Percentiles rank a stretch among this genome's conserved stretches.
Evolutionary conservation across 1,284 basidiomycete species (phyloP).

Genomic region (Termitomyces sp.): DNA sequence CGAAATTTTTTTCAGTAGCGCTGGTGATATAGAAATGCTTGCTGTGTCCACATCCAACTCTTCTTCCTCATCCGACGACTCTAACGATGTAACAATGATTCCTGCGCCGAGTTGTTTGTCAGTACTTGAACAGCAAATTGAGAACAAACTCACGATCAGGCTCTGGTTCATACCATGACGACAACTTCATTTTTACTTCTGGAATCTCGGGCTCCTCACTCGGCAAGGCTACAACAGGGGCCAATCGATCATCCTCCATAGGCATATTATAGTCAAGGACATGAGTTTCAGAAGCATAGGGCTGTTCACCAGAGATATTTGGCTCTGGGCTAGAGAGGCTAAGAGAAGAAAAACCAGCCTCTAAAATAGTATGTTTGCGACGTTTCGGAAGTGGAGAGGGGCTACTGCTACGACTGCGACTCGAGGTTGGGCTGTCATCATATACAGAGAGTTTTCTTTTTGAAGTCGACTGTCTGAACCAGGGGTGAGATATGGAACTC

Average conservation of each 20-base stretch:
- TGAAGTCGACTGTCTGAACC: conserved; percentile 41
- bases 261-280: conserved; percentile 12
- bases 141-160: conserved; percentile 50
- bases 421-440: conserved; percentile 16
- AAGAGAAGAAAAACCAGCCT: conserved; percentile 53
- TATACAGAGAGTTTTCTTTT: conserved; percentile 42
- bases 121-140: conserved; percentile 1
- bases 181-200: conserved; percentile 56
- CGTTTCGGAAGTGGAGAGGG: conserved; percentile 38
- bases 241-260: conserved; percentile 21
- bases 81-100: conserved; percentile 60
- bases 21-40: conserved; percentile 38
- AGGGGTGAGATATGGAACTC: conserved; percentile 44
- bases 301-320: conserved; percentile 7
- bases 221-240: conserved; percentile 21
- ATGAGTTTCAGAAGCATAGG: conserved; percentile 13
- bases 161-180: conserved; percentile 66
- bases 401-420: conserved; percentile 9
- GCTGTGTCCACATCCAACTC: conserved; percentile 24
- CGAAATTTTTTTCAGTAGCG: conserved; percentile 42
- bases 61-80: conserved; percentile 35
- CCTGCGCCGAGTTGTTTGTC: conserved; percentile 30
- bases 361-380: conserved; percentile 44
- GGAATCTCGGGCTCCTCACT: conserved; percentile 40
- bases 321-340: conserved; percentile 16